Conservation (phyloP, 495 filamentous ascomycete species). For the Tuber indicum region DNA sequence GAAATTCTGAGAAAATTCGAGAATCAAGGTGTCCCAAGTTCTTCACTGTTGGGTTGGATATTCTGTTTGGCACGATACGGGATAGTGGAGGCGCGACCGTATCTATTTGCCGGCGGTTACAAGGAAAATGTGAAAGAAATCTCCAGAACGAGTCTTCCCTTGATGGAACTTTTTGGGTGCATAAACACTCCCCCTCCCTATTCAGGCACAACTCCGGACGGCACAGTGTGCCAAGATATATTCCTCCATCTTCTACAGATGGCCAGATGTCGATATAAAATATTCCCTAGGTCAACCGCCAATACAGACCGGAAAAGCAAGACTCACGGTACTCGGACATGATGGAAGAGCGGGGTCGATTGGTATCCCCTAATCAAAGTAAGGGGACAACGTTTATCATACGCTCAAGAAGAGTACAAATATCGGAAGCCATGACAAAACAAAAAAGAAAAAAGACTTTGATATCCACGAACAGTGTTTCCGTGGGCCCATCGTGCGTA, state of each 20-base stretch:
- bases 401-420: not conserved
- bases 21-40: not conserved
- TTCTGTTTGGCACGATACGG: not conserved
- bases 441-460: not conserved
- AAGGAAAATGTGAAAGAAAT: not conserved
- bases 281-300: not conserved
- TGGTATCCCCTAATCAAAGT: not conserved
- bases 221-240: not conserved
- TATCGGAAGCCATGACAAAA: not conserved
- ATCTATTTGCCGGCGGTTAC: not conserved
- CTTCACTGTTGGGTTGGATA: not conserved
- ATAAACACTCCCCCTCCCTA: not conserved
- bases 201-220: not conserved
- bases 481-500: not conserved
- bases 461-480: not conserved
- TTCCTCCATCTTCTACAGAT: not conserved
- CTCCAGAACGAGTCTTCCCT: not conserved
- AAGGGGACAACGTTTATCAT: not conserved
- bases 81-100: not conserved
- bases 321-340: not conserved
- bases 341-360: not conserved
- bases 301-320: not conserved
- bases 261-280: not conserved
- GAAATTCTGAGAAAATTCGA: not conserved
- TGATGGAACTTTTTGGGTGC: not conserved